Conservation (phyloP, 345 rosid species). For the Brassica rapa region DNA sequence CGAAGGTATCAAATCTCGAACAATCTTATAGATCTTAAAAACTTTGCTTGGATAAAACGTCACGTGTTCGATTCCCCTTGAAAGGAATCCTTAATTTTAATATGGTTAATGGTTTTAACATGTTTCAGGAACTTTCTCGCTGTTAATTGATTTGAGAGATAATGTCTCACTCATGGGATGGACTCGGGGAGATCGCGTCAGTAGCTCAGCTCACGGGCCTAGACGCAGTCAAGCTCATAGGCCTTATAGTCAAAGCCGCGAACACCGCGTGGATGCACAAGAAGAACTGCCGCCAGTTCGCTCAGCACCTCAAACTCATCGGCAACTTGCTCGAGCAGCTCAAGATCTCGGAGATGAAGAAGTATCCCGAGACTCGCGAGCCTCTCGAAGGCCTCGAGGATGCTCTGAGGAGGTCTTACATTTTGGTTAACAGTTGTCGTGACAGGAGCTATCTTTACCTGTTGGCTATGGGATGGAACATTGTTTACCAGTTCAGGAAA, state of each 20-base stretch:
- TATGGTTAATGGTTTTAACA: no score
- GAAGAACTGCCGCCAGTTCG: conserved; percentile 93
- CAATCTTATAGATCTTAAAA: no score
- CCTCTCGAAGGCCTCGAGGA: conserved; percentile 97
- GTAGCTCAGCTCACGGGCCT: conserved; percentile 81
- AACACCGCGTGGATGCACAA: conserved; percentile 91
- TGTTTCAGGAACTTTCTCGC: no score
- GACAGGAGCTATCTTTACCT: conserved; percentile 94
- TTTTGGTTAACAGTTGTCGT: conserved; percentile 83
- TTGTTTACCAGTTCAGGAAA: conserved; percentile 92
- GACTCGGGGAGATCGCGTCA: conserved; percentile 77
- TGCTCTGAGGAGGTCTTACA: conserved; percentile 77
- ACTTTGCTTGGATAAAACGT: no score
- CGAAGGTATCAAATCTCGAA: no score
- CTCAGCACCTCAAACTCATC: conserved; percentile 87
- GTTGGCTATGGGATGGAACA: conserved; percentile 99
- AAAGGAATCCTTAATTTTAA: no score
- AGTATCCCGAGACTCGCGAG: conserved; percentile 92
- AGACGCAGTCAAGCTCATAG: conserved; percentile 82
- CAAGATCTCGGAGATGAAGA: conserved; percentile 89
- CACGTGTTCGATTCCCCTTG: no score
- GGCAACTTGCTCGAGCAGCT: conserved; percentile 87
- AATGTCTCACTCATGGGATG: conserved; percentile 51
- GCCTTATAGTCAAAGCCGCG: conserved; percentile 81
- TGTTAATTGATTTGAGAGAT: no score